Evolutionary conservation across 2,329 filamentous ascomycete species (phyloP).

Genomic region (Scleromitrula shiraiana): DNA sequence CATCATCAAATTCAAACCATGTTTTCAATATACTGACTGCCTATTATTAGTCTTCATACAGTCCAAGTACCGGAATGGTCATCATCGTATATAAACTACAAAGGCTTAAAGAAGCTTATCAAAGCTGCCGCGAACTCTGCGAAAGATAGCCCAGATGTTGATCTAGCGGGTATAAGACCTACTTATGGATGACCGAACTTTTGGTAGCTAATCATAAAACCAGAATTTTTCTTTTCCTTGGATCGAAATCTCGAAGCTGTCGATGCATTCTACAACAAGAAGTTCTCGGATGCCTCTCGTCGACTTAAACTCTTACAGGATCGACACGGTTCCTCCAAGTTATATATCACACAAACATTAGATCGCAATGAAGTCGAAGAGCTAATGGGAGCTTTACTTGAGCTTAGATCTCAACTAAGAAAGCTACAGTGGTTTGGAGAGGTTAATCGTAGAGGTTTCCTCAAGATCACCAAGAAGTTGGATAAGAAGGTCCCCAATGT

Average conservation of each 20-base stretch:
- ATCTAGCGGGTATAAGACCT: conserved; percentile 73
- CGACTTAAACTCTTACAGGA: conserved; percentile 81
- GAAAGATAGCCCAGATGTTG: conserved; percentile 65
- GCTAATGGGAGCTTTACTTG: conserved; percentile 79
- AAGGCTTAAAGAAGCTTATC: conserved; percentile 89
- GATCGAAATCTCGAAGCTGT: conserved; percentile 97
- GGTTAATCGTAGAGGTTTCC: conserved; percentile 88
- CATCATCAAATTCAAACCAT: not conserved
- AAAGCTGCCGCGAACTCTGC: conserved; percentile 61
- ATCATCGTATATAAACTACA: conserved; percentile 79
- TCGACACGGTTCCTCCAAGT: conserved; percentile 66
- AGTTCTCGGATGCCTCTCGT: conserved; percentile 76
- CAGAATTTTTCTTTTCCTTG: conserved; percentile 94
- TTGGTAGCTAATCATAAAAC: conserved; percentile 20
- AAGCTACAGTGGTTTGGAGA: conserved; percentile 98
- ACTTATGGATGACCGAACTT: conserved; percentile 25
- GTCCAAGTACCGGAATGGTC: conserved; percentile 88
- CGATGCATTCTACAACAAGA: conserved; percentile 94
- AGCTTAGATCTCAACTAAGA: conserved; percentile 76
- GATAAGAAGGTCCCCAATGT: conserved; percentile 84
- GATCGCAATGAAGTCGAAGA: conserved; percentile 89
- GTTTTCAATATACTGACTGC: not conserved
- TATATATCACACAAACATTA: conserved; percentile 59
- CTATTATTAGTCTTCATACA: conserved; percentile 51
- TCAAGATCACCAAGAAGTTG: conserved; percentile 98